Base-by-base conservation (phyloP, 2,329 filamentous ascomycete genomes). In the Aureobasidium sp. region DNA sequence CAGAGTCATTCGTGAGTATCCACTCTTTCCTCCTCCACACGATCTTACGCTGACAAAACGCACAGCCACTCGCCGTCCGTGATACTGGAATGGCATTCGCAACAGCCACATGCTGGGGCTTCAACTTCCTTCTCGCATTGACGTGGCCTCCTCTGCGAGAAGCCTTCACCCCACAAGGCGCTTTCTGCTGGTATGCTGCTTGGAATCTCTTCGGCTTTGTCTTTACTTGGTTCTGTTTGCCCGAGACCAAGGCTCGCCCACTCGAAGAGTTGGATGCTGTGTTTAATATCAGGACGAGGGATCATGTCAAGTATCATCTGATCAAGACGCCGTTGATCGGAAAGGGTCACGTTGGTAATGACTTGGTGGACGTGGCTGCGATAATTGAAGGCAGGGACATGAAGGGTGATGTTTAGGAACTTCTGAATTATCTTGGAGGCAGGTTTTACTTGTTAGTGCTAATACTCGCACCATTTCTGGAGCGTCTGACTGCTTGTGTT, bases 181-280 rank as follows among this genome's bases (percentile, higher is more conserved):
- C 77, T 0, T 83, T 84, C 65, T 77, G 77, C 11, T 84, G 80
- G 77, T 85, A 85, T 68, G 82, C 81, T 0, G 79, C 73, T 0
- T 82, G 81, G 75, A 84, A 83, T 68, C 65, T 83, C 22, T 76
- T 84, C 49, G 81, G 80, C 17, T 60, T 82, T 70, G 71, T 78
- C 65, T 73, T 75, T 69, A 65, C 77, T 71, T 63, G 80, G 45
- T 66, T 69, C 41, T 79, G 79, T 64, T 59, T 79, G 37, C 76
- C 76, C 14, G 77, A 79, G 66, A 79, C 76, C 52, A 78, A 79
- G 66, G 73, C 77, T 64, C 68, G 74, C 6, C 78, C 76, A 1
- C 74, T 79, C 25, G 76, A 79, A 66, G 77, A 79, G 62, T 70
- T 79, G 12, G 76, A 79, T 64, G 78, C 78, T 14, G 62, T 57